Conservation (phyloP, 139 green algal genomes). For the Micractinium sp. region DNA sequence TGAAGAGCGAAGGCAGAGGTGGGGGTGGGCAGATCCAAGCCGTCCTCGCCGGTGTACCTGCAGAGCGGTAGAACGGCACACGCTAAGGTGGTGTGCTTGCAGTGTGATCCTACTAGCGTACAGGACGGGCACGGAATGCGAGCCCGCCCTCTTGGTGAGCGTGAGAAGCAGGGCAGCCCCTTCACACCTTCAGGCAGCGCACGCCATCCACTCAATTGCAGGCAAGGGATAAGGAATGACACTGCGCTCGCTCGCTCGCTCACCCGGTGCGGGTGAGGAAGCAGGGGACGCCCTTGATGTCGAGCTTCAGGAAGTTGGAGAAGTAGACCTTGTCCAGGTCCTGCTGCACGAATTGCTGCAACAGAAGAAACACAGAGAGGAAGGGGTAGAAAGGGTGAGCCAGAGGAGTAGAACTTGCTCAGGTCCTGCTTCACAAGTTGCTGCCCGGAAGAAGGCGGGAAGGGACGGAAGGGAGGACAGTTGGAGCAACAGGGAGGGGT, state of each 20-base stretch:
- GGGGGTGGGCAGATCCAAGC: conserved; percentile 97
- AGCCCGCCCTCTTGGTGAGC: no score
- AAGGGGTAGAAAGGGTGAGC: neutral
- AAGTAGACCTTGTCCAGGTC: conserved; percentile 95
- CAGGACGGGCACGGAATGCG: no score
- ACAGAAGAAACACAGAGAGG: neutral
- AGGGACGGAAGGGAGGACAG: no score
- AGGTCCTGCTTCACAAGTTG: neutral
- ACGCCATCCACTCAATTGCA: conserved; percentile 49
- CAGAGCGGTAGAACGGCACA: neutral
- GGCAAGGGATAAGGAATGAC: neutral
- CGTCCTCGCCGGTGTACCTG: conserved; percentile 99
- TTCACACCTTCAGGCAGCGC: conserved; percentile 83
- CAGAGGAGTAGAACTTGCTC: neutral
- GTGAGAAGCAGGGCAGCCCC: neutral
- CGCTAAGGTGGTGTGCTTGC: no score
- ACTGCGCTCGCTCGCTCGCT: neutral
- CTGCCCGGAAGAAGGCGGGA: neutral
- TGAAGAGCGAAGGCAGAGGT: neutral
- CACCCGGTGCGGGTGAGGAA: conserved; percentile 95
- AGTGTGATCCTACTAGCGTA: no score
- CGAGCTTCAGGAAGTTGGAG: conserved; percentile 78
- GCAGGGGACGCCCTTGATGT: conserved; percentile 80
- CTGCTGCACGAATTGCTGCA: conserved; percentile 51
- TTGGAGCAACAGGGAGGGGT: no score